Base-by-base conservation (phyloP, 352 stramenopile genomes). In the Pythium sukuiense region DNA sequence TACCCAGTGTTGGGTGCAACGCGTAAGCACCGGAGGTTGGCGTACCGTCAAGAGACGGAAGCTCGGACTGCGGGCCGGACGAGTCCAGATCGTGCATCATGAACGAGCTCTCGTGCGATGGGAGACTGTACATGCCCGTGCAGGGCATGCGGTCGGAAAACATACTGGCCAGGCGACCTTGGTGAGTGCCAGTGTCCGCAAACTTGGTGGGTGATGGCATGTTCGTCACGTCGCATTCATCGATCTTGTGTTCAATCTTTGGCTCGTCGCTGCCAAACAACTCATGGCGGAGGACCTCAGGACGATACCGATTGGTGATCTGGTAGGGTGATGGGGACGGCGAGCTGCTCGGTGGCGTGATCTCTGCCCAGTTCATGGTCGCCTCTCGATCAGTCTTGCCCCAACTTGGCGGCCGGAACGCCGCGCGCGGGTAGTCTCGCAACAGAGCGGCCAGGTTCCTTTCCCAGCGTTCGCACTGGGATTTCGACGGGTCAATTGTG, bases 281-380 rank as follows among this genome's bases (percentile, higher is more conserved):
- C n/a, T 58, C 60, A 12, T 32, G 27, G 6, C 57, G 60, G 4
- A 67, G 39, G 2, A 68, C 11, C 14, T 56, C 53, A 0, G 59
- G 37, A 0, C 65, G 65, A 53, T 67, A 61, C 13, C 65, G 53
- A 37, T 45, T 52, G 35, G 43, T 12, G 37, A 55, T 20, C 27
- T 65, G 57, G 24, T 63, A 66, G 8, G 55, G 63, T 35, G 65
- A 57, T 11, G 50, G 48, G 11, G 50, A 37, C 4, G 57, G 43
- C 20, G 52, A 33, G 32, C 20, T 37, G 14, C 41, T 18, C 1
- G 30, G 11, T 16, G 49, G 33, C n/a, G 52, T 53, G 29, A 52
- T 26, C 30, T 73, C 67, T 14, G 60, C 8, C 72, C 72, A 79
- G 65, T 71, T 74, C 72, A 79, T 76, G 48, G 41, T 35, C 43